Evolutionary conservation across 768 basidiomycete genomes (phyloP).

Genomic region (Flagelloscypha sp.): DNA sequence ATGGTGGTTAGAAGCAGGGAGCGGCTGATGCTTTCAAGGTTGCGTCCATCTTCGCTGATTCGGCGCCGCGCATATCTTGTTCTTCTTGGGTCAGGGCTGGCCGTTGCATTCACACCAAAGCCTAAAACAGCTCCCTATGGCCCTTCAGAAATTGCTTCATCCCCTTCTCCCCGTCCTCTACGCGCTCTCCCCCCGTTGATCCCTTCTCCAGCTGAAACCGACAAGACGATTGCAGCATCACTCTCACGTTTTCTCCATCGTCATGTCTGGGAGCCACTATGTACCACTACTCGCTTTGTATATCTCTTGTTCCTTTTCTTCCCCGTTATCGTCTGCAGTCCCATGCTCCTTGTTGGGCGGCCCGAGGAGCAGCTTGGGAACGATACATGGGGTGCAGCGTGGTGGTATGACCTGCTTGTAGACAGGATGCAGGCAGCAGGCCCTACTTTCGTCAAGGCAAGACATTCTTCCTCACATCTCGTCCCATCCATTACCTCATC

Average conservation of each 20-base stretch:
- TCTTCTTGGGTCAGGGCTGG: too few species aligned
- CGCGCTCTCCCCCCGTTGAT: conserved; percentile 31
- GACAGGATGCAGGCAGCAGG: conserved; percentile 89
- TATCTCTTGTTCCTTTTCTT: conserved; percentile 77
- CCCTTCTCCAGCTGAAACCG: conserved; percentile 61
- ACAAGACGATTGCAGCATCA: conserved; percentile 35
- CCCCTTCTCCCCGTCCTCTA: conserved; percentile 18
- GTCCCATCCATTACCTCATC: conserved; percentile 10
- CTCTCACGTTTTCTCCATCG: conserved; percentile 42
- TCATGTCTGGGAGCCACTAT: conserved; percentile 75
- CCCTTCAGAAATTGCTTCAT: conserved; percentile 39
- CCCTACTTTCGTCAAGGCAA: conserved; percentile 93
- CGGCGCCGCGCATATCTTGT: too few species aligned
- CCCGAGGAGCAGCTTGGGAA: conserved; percentile 49
- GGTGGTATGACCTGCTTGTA: conserved; percentile 95
- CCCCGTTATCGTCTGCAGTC: conserved; percentile 76
- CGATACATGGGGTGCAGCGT: conserved; percentile 87
- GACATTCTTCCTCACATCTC: conserved; percentile 10
- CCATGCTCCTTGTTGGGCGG: conserved; percentile 71
- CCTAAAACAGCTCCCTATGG: too few species aligned
- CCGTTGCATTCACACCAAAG: too few species aligned
- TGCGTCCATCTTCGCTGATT: too few species aligned
- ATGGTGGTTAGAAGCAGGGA: too few species aligned
- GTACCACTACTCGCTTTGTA: conserved; percentile 76
- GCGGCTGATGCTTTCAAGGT: too few species aligned